Conservation (phyloP, 2,329 filamentous ascomycete genomes). For the Talaromyces pinophilus region DNA sequence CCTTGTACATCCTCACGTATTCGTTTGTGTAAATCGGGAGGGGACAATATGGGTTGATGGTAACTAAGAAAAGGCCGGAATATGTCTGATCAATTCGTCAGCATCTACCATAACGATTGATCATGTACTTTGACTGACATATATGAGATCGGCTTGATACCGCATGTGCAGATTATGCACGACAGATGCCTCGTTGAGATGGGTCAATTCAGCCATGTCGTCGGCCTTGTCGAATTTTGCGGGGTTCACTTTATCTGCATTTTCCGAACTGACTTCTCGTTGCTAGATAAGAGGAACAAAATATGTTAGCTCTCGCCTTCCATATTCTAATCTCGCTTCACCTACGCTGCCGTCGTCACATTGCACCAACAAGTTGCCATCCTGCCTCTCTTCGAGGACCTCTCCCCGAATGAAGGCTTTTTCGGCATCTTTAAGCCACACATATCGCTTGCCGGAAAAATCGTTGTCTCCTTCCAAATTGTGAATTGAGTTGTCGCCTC, state of each 20-base stretch:
- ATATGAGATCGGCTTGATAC: slow-evolving; percentile 95
- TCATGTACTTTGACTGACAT: slow-evolving; percentile 49
- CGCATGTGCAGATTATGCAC: slow-evolving; percentile 95
- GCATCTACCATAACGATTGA: background rate
- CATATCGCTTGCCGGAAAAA: slow-evolving; percentile 97
- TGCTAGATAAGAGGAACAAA: slow-evolving; percentile 56
- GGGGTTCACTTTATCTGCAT: slow-evolving; percentile 97
- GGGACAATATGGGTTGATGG: slow-evolving; percentile 93
- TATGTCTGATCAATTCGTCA: slow-evolving; percentile 65
- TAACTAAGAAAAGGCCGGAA: slow-evolving; percentile 93
- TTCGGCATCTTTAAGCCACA: slow-evolving; percentile 89
- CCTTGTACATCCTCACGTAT: slow-evolving; percentile 98
- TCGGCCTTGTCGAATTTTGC: slow-evolving; percentile 99
- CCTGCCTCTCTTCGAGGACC: slow-evolving; percentile 77
- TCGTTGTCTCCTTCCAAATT: slow-evolving; percentile 97
- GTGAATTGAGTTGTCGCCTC: slow-evolving; percentile 56
- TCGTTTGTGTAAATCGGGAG: slow-evolving; percentile 95
- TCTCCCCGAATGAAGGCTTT: slow-evolving; percentile 89
- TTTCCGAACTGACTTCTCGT: slow-evolving; percentile 80
- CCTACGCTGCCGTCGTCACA: slow-evolving; percentile 88
- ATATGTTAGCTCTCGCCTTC: slow-evolving; percentile 26
- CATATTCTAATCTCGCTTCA: background rate
- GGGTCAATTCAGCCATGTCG: slow-evolving; percentile 98
- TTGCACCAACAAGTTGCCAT: slow-evolving; percentile 75
- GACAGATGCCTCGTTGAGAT: slow-evolving; percentile 95